phyloP scores from a whole-genome alignment of 345 rosid genomes.

The Hirschfeldia incana region DNA sequence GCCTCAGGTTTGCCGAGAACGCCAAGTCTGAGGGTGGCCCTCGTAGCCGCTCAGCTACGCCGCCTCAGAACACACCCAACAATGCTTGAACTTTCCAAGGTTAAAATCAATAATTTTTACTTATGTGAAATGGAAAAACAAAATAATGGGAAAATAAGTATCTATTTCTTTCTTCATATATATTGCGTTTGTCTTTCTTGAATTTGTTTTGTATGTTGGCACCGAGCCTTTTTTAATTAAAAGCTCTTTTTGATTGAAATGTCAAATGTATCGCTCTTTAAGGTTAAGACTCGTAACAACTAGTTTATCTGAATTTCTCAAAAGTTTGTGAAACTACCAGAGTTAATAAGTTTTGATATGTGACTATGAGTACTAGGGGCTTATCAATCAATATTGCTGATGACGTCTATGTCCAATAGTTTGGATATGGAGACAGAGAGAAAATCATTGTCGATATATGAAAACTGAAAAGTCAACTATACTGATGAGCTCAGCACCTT shows the following conservation, averaged over 20 bases:
- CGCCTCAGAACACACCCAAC: conserved; percentile 29
- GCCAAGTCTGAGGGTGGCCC: conserved; percentile 53
- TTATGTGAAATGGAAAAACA: background rate
- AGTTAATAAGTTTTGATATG: background rate
- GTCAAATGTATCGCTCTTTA: background rate
- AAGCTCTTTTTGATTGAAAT: background rate
- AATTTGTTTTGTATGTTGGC: background rate
- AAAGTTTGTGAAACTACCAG: background rate
- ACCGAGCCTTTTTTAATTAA: background rate
- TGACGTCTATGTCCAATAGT: conserved; percentile 22
- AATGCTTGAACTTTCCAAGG: conserved; percentile 18
- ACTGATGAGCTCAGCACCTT: conserved; percentile 16
- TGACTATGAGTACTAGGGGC: background rate
- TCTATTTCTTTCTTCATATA: background rate
- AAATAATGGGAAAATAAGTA: background rate
- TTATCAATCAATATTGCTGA: conserved; percentile 15
- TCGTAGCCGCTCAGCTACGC: conserved; percentile 33
- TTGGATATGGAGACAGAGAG: conserved; percentile 28
- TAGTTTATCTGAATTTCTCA: background rate
- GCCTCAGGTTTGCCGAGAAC: conserved; percentile 58
- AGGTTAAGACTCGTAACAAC: background rate
- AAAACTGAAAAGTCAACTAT: conserved; percentile 27
- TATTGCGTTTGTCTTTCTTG: background rate
- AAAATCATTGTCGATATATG: conserved; percentile 1
- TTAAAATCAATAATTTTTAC: background rate